These are phyloP conservation scores for Lipomyces kockii DNA, from an alignment of 805 yeast genomes.

Conservation along the genomic window DNA sequence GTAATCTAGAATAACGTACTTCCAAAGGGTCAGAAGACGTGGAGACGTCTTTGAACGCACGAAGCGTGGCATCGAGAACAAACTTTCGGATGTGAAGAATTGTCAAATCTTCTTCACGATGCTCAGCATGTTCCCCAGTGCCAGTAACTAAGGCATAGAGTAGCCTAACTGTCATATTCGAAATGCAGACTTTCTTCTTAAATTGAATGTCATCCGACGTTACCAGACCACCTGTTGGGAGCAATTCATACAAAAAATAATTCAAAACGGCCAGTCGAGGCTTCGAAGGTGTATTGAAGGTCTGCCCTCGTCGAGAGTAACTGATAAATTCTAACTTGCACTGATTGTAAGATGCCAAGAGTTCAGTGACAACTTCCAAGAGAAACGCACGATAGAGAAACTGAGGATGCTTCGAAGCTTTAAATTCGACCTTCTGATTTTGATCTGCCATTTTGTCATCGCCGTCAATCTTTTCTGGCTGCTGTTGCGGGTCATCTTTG, in stretches of 20 bases:
- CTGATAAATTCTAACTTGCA: slow-evolving; percentile 82
- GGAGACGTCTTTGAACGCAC: slow-evolving; percentile 61
- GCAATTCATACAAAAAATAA: slow-evolving; percentile 72
- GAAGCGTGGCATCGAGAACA: slow-evolving; percentile 68
- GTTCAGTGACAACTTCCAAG: slow-evolving; percentile 68
- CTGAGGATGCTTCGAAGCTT: slow-evolving; percentile 51
- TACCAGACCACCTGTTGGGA: slow-evolving; percentile 55
- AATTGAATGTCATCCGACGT: slow-evolving; percentile 41
- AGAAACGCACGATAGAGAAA: slow-evolving; percentile 72
- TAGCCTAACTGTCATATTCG: slow-evolving; percentile 65
- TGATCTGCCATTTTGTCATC: slow-evolving; percentile 14
- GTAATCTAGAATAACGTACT: slow-evolving; percentile 59
- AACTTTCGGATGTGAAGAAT: slow-evolving; percentile 74
- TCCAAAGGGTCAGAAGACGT: slow-evolving; percentile 47
- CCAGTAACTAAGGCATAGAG: slow-evolving; percentile 68
- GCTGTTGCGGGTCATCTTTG: slow-evolving; percentile 40
- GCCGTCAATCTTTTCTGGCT: slow-evolving; percentile 8
- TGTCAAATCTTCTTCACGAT: slow-evolving; percentile 59
- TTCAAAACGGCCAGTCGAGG: slow-evolving; percentile 81
- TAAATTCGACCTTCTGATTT: slow-evolving; percentile 30
- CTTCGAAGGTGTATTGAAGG: slow-evolving; percentile 46
- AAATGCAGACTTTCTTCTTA: slow-evolving; percentile 57
- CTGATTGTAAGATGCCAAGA: slow-evolving; percentile 76
- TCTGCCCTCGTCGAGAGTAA: slow-evolving; percentile 55
- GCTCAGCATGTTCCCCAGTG: slow-evolving; percentile 52